Base-by-base conservation (phyloP, 1,139 yeast species). In the Yamadazyma friedrichii region DNA sequence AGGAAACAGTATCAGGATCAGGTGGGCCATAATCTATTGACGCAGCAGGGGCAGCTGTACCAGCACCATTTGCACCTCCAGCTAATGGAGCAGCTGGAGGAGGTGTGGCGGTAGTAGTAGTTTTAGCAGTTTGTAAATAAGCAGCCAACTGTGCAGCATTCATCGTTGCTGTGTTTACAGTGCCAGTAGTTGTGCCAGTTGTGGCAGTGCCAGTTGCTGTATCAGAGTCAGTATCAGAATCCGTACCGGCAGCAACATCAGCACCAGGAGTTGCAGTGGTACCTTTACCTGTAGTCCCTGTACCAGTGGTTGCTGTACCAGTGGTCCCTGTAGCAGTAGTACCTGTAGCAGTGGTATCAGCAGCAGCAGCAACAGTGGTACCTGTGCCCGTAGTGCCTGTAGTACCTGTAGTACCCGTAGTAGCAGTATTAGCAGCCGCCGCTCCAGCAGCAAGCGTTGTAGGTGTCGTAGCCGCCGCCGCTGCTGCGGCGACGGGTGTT, bases 1-100 rank as follows among this genome's bases (percentile, higher is more conserved):
- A 54, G 31, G 57, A 49, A 10, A 52, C 54, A 15, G 52, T 45
- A 11, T 54, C 53, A 26, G 50, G 41, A 12, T 36, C 50, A 17
- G 52, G 42, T 5, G 47, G 40, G 2, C 47, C 54, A 25, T 42
- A 40, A 16, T 40, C 27, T 3, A 34, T 33, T 16, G 49, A 35
- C 6, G 42, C 41, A 15, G 39, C 16, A 11, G 22, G 15, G 9
- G 36, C 38, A 6, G 46, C 38, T 3, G 39, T 43, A 9, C 41
- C 42, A 15, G 12, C 30, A 9, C 28, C 35, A 3, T 13, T 26
- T 8, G 27, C 35, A 13, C 31, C 31, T 4, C 17, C 28, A 17
- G 33, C 32, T 17, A 26, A 20, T 17, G 37, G 15, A 11, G 35
- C 44, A 8, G 40, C 41, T 10, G 49, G 38, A 4, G 47, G 46